Percentiles rank a stretch among this genome's conserved stretches.
These are phyloP conservation scores for Beauveria medogensis DNA, from an alignment of 2,329 filamentous ascomycete genomes.

Conservation along the genomic window DNA sequence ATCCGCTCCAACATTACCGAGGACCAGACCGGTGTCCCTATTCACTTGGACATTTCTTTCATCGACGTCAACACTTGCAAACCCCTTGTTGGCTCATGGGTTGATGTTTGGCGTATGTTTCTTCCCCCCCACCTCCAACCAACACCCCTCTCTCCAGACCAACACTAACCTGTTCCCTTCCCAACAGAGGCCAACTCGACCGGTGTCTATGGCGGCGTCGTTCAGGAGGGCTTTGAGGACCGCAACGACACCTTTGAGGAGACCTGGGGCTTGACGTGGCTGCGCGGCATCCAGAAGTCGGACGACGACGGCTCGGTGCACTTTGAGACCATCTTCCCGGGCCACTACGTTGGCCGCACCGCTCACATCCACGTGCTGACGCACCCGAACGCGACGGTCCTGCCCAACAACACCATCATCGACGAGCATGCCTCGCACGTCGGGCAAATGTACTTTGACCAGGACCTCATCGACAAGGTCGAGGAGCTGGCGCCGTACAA, in stretches of 20 bases:
- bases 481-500: constrained; percentile 37
- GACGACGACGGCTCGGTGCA: constrained; percentile 31
- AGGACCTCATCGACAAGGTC: constrained; percentile 42
- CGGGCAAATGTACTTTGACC: constrained; percentile 56
- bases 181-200: constrained; percentile 10
- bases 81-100: constrained; percentile 28
- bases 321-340: constrained; percentile 36
- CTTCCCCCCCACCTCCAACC: background rate
- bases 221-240: constrained; percentile 7
- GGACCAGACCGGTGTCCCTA: constrained; percentile 30
- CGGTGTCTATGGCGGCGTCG: constrained; percentile 12
- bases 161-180: background rate
- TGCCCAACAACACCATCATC: constrained; percentile 42
- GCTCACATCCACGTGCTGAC: constrained; percentile 33
- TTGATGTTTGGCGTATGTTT: constrained; percentile 33
- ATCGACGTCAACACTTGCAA: constrained; percentile 38
- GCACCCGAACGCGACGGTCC: constrained; percentile 25
- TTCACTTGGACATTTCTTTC: constrained; percentile 36
- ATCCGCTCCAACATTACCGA: constrained; percentile 35
- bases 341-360: constrained; percentile 33
- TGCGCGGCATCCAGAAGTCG: constrained; percentile 32
- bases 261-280: constrained; percentile 24
- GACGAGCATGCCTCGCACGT: constrained; percentile 46
- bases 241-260: constrained; percentile 2
- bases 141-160: background rate